A percentile compares a stretch with the other conserved stretches of the same genome.
Evolutionary conservation across 2,329 filamentous ascomycete genomes (phyloP).

Genomic region (Knoxdaviesia proteae): DNA sequence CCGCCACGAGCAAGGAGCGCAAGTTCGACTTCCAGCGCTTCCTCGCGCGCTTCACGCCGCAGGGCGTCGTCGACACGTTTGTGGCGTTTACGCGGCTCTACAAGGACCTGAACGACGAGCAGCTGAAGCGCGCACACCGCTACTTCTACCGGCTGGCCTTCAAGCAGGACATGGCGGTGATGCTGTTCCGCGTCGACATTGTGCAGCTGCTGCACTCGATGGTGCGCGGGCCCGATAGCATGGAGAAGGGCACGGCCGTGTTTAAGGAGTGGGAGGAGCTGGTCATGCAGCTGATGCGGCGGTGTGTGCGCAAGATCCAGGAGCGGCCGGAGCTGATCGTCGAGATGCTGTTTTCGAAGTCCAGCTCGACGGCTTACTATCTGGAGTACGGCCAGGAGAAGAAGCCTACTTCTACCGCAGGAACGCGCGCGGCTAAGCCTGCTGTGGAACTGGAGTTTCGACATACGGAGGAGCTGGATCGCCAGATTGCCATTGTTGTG

Average conservation of each 20-base stretch:
- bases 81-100: constrained; percentile 63
- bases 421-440: constrained; percentile 38
- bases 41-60: constrained; percentile 57
- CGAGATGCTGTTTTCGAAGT: constrained; percentile 90
- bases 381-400: constrained; percentile 82
- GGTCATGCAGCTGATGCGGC: constrained; percentile 62
- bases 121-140: constrained; percentile 79
- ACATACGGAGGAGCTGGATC: constrained; percentile 42
- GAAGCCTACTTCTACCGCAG: constrained; percentile 31
- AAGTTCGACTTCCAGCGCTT: constrained; percentile 90
- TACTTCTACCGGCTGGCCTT: constrained; percentile 90
- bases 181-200: constrained; percentile 82
- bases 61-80: constrained; percentile 78
- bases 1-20: constrained; percentile 55
- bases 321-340: constrained; percentile 70
- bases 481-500: constrained; percentile 63
- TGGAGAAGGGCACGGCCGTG: constrained; percentile 43
- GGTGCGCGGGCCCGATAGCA: constrained; percentile 67
- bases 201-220: constrained; percentile 74
- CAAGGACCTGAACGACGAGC: constrained; percentile 53
- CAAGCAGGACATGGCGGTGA: constrained; percentile 76
- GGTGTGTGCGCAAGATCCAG: constrained; percentile 65
- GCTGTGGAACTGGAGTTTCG: constrained; percentile 73
- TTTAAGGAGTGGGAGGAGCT: constrained; percentile 87
- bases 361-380: constrained; percentile 62